Evolutionary conservation across 2,329 filamentous ascomycete genomes (phyloP), one percentile per base, ranked within the genome.

Genomic region (Aureobasidium vineae): DNA sequence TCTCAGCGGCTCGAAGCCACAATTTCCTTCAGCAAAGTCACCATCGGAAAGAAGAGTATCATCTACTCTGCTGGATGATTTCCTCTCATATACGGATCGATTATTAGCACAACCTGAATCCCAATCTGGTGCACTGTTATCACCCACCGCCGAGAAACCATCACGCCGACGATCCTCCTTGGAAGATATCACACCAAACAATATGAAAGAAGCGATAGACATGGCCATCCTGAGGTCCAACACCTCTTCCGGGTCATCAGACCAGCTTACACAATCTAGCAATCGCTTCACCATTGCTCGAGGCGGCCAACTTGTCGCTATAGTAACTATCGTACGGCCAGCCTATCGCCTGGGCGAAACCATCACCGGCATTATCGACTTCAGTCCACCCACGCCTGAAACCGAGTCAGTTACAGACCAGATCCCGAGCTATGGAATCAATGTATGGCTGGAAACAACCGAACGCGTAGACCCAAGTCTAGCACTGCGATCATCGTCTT

Each of bases 241-340:
- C 74, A 92, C 92, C 71, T 88, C 41, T 50, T 61, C 60, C 49
- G 57, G 33, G 16, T 23, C 63, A 47, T 33, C 33, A 31, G 52
- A 69, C 21, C 38, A 31, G 41, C 38, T 69, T 54, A 13, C 68
- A 13, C 89, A 92, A 72, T 93, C 90, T 74, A 86, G 89, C n/a
- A 97, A 97, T 73, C 88, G 92, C 45, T 99, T 98, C 75, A 93
- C 97, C 75, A 98, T 99, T 75, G 89, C 94, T 15, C 90, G 94
- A 16, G 93, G 92, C 73, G 93, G 93, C n/a, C 88, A 88, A 66
- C 88, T 88, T n/a, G 93, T 99, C 15, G 94, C 91, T 2, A 91
- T 96, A 6, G 86, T 99, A 65, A 92, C 93, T 78, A 84, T 99
- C 38, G 90, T 93, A 5, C 88, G 95, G 11, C 92, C 95, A 0